These are phyloP conservation scores for Jackrogersella minutella DNA, from an alignment of 495 filamentous ascomycete genomes.

Conservation along the genomic window DNA sequence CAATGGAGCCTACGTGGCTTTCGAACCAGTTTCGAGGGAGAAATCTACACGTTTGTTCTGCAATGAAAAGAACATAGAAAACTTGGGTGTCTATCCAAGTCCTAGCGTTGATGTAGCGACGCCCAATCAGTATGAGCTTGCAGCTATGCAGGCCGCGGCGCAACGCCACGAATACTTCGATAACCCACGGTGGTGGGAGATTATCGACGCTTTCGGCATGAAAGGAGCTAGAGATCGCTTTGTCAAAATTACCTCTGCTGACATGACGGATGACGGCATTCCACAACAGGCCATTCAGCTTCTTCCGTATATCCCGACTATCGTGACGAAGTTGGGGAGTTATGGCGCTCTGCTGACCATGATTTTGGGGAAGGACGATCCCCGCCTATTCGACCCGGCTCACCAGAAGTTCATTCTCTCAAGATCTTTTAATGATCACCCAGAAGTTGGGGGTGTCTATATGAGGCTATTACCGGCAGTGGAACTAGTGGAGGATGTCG, in stretches of 20 bases:
- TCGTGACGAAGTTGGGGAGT: slow-evolving; percentile 83
- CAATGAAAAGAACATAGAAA: slow-evolving; percentile 37
- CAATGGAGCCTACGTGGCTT: slow-evolving; percentile 68
- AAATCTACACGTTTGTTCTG: slow-evolving; percentile 78
- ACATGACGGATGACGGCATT: slow-evolving; percentile 78
- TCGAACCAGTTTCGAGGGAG: slow-evolving; percentile 87
- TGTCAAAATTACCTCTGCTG: slow-evolving; percentile 62
- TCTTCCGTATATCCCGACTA: slow-evolving; percentile 82
- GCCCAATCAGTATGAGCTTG: slow-evolving; percentile 84
- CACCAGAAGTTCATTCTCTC: slow-evolving; percentile 74
- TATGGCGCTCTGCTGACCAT: slow-evolving; percentile 81
- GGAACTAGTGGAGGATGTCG: slow-evolving; percentile 72
- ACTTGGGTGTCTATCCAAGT: slow-evolving; percentile 64
- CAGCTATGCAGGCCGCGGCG: slow-evolving; percentile 75
- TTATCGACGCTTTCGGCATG: slow-evolving; percentile 80
- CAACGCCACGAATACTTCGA: slow-evolving; percentile 71
- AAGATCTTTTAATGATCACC: slow-evolving; percentile 58
- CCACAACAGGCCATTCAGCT: slow-evolving; percentile 85
- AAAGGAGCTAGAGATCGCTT: slow-evolving; percentile 68
- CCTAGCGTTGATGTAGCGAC: slow-evolving; percentile 73
- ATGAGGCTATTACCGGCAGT: slow-evolving; percentile 79
- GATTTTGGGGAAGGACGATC: slow-evolving; percentile 69
- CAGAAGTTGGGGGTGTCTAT: slow-evolving; percentile 79
- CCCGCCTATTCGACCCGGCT: slow-evolving; percentile 65
- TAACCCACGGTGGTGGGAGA: slow-evolving; percentile 72